These are phyloP conservation scores for Byssochlamys sp. DNA, from an alignment of 2,329 filamentous ascomycete species.

Conservation along the genomic window DNA sequence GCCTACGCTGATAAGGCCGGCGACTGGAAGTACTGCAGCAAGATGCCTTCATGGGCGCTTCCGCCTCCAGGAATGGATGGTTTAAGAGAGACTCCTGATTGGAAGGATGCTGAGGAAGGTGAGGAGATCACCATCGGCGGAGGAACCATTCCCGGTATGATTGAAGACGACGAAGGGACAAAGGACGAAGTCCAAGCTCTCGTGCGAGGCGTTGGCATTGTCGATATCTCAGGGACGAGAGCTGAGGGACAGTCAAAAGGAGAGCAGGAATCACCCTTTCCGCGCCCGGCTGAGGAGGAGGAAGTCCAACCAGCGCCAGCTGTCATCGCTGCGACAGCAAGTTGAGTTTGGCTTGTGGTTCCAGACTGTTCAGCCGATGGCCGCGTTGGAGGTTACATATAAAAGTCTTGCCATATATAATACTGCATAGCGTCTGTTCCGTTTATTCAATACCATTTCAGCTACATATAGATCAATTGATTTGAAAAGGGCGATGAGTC, in stretches of 20 bases:
- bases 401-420: neutral
- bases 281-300: neutral
- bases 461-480: neutral
- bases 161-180: conserved; percentile 11
- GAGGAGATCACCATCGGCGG: conserved; percentile 33
- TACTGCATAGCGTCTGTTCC: neutral
- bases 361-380: neutral
- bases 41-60: conserved; percentile 75
- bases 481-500: neutral
- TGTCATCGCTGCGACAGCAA: neutral
- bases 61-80: conserved; percentile 65
- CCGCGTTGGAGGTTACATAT: neutral
- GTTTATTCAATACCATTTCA: neutral
- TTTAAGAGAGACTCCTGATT: conserved; percentile 54
- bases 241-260: conserved; percentile 3
- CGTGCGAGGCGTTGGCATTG: conserved; percentile 25
- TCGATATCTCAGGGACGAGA: conserved; percentile 19
- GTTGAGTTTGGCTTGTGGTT: neutral
- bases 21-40: conserved; percentile 77
- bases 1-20: conserved; percentile 78
- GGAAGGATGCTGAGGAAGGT: conserved; percentile 28
- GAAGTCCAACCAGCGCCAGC: neutral
- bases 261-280: neutral
- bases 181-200: conserved; percentile 19
- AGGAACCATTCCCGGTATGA: conserved; percentile 19